phyloP scores from a whole-genome alignment of 2,329 filamentous ascomycete genomes.

The Davidsoniella australis region DNA sequence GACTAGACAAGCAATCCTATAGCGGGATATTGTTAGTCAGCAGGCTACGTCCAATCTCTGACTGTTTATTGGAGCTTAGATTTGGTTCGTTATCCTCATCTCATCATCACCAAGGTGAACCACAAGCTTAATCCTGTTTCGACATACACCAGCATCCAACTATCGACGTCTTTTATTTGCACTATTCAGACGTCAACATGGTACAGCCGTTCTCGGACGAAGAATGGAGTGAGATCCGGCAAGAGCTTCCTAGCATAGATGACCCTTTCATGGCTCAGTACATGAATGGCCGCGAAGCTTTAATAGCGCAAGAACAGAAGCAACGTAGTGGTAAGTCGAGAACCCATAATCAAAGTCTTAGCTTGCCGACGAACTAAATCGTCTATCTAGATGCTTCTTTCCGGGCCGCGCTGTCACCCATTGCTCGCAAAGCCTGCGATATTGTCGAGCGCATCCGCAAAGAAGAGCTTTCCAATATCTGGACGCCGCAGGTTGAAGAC shows the following conservation, averaged over 20 bases:
- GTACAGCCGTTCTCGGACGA: constrained; percentile 31
- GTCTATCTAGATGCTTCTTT: constrained; percentile 43
- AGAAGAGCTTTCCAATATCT: constrained; percentile 58
- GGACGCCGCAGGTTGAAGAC: constrained; percentile 60
- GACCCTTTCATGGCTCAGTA: constrained; percentile 77
- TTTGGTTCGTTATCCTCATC: background rate
- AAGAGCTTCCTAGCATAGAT: constrained; percentile 37
- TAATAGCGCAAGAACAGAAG: constrained; percentile 73
- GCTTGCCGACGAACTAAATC: constrained; percentile 14
- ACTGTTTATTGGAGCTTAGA: background rate
- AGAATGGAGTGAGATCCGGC: constrained; percentile 40
- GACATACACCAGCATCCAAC: background rate
- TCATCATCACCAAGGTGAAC: background rate
- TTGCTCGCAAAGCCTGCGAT: constrained; percentile 57
- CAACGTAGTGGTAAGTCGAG: constrained; percentile 35
- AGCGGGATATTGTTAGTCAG: too few relatives aligned
- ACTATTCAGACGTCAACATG: background rate
- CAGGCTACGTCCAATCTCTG: too few relatives aligned
- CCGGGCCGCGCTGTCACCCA: constrained; percentile 56
- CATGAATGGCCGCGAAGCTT: constrained; percentile 52
- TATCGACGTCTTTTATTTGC: background rate
- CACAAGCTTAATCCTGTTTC: background rate
- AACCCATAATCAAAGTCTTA: background rate
- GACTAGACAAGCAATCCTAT: too few relatives aligned
- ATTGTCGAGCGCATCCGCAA: constrained; percentile 68